Conservation (phyloP, 805 yeast species). For the Candida tallmaniae region DNA sequence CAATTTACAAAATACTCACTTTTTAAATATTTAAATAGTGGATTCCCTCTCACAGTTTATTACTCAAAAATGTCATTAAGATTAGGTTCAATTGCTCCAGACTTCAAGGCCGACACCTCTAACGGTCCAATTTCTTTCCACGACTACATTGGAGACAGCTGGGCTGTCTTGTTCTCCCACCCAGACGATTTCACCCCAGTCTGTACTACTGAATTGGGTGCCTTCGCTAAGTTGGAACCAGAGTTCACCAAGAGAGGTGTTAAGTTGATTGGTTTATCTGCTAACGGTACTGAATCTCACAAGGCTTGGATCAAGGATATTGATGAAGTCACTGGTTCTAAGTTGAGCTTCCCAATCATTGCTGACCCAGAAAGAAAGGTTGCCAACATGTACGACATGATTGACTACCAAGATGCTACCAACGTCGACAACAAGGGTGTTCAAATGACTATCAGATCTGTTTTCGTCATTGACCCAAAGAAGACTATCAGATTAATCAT, state of each 20-base stretch:
- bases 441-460: conserved; percentile 87
- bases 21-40: too few species aligned
- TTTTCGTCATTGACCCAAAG: conserved; percentile 83
- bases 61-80: conserved; percentile 10
- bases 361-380: conserved; percentile 85
- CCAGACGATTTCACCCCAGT: conserved; percentile 98
- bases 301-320: conserved; percentile 86
- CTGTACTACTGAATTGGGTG: conserved; percentile 94
- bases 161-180: conserved; percentile 89
- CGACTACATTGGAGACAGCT: conserved; percentile 76
- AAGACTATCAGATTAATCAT: conserved; percentile 84
- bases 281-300: conserved; percentile 78
- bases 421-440: conserved; percentile 66
- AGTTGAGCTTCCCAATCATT: conserved; percentile 83
- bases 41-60: not conserved
- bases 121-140: conserved; percentile 83
- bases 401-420: conserved; percentile 64
- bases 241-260: conserved; percentile 83
- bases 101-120: conserved; percentile 80
- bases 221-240: conserved; percentile 83
- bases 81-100: conserved; percentile 76
- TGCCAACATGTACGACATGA: conserved; percentile 66
- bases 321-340: conserved; percentile 76
- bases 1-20: not conserved
- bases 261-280: conserved; percentile 86